A percentile compares a stretch with the other conserved stretches of the same genome.
These are phyloP conservation scores for Hylodesmum podocarpum DNA, from an alignment of 306 rosid genomes.

Conservation along the genomic window DNA sequence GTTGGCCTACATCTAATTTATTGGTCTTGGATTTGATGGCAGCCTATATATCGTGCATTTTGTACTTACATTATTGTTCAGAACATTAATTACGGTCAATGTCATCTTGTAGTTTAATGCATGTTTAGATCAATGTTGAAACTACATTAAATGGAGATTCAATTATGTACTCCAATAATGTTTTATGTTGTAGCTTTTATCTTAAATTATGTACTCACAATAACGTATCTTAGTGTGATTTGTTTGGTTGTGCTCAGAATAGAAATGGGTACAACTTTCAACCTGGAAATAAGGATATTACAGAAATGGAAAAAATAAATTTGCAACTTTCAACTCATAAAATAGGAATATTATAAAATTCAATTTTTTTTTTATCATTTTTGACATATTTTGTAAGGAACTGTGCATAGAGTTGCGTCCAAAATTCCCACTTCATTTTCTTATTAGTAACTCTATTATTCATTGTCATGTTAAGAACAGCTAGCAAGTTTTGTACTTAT, in stretches of 20 bases:
- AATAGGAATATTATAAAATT: no score
- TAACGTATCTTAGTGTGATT: no score
- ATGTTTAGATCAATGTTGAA: no score
- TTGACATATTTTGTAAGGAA: neutral
- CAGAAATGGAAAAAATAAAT: neutral
- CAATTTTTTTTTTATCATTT: no score
- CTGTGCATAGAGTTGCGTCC: neutral
- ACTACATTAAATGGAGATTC: no score
- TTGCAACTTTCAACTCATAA: no score
- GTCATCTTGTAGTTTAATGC: neutral
- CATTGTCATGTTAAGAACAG: neutral
- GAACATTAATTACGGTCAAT: neutral
- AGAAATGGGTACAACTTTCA: neutral
- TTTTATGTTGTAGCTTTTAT: no score
- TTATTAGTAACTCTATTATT: neutral
- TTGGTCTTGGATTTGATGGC: neutral
- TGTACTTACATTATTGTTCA: neutral
- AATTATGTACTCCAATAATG: no score
- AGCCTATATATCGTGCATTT: neutral
- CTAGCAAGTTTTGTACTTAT: neutral
- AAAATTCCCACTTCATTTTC: neutral
- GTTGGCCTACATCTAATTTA: neutral
- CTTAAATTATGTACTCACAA: no score
- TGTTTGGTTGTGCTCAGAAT: neutral
- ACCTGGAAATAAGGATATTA: neutral